phyloP scores from a whole-genome alignment of 768 basidiomycete species.

The Termitomyces sp. region DNA sequence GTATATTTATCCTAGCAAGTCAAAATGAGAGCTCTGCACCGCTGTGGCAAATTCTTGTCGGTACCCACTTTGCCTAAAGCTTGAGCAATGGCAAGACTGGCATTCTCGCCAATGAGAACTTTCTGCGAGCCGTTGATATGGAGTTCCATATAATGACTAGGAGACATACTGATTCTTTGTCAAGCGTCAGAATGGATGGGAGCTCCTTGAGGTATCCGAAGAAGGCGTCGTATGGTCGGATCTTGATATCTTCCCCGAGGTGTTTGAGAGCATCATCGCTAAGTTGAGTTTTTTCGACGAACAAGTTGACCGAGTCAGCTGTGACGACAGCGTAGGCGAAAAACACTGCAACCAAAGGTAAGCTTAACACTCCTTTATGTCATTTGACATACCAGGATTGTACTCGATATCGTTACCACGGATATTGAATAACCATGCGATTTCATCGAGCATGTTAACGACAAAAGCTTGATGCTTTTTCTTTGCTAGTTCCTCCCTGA shows the following conservation, averaged over 20 bases:
- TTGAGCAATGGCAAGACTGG: constrained; percentile 78
- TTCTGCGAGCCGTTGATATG: constrained; percentile 37
- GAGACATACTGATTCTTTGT: constrained; percentile 28
- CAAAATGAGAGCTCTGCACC: not conserved
- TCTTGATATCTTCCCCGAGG: constrained; percentile 58
- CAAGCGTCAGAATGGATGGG: constrained; percentile 27
- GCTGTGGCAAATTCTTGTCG: not conserved
- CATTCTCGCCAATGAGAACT: constrained; percentile 72
- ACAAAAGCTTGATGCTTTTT: constrained; percentile 70
- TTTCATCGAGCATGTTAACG: constrained; percentile 88
- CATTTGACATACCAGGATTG: constrained; percentile 44
- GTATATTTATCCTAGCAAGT: constrained; percentile 50
- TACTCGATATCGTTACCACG: constrained; percentile 90
- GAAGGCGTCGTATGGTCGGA: constrained; percentile 68
- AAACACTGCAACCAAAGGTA: constrained; percentile 54
- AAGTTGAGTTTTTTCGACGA: constrained; percentile 58
- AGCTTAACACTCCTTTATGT: not conserved
- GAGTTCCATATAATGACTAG: not conserved
- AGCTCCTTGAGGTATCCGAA: constrained; percentile 60
- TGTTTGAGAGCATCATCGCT: constrained; percentile 37
- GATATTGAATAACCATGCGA: constrained; percentile 92
- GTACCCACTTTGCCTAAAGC: constrained; percentile 64
- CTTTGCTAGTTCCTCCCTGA: constrained; percentile 64
- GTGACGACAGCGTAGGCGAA: constrained; percentile 88
- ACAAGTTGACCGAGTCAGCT: constrained; percentile 54